Conservation (phyloP, 345 rosid genomes). For the Citrus medica region DNA sequence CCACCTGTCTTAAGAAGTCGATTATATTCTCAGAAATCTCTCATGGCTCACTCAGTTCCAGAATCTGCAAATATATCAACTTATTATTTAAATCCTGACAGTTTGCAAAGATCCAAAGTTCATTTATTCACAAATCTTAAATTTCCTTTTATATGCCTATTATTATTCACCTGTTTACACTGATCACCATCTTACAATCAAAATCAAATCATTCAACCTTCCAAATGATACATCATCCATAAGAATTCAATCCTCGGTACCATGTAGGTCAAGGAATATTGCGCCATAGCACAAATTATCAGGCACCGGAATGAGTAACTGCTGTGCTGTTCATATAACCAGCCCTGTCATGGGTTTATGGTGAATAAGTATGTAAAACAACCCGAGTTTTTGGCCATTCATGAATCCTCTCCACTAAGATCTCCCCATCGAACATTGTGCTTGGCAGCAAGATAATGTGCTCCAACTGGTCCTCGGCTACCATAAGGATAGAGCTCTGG, state of each 20-base stretch:
- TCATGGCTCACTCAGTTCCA: neutral
- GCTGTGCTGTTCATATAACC: neutral
- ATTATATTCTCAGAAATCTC: neutral
- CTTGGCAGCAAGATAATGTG: slow-evolving; percentile 90
- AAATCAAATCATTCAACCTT: neutral
- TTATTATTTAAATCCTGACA: neutral
- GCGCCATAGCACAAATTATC: neutral
- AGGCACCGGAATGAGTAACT: neutral
- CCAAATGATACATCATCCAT: neutral
- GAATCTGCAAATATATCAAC: neutral
- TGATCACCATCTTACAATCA: neutral
- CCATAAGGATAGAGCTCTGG: slow-evolving; percentile 91
- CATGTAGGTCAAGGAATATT: neutral
- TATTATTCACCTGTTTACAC: neutral
- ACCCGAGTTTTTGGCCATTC: neutral
- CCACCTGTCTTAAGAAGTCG: neutral
- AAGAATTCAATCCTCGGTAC: neutral
- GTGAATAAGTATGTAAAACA: neutral
- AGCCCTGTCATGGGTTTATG: neutral
- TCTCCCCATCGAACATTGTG: slow-evolving; percentile 92
- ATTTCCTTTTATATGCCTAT: neutral
- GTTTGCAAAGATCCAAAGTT: neutral
- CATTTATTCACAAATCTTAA: neutral
- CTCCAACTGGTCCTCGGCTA: slow-evolving; percentile 89
- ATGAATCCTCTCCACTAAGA: slow-evolving; percentile 44